Evolutionary conservation across 176 grass and related monocot genomes (phyloP), one percentile per base, ranked within the genome.

Genomic region (Musa beccarii): DNA sequence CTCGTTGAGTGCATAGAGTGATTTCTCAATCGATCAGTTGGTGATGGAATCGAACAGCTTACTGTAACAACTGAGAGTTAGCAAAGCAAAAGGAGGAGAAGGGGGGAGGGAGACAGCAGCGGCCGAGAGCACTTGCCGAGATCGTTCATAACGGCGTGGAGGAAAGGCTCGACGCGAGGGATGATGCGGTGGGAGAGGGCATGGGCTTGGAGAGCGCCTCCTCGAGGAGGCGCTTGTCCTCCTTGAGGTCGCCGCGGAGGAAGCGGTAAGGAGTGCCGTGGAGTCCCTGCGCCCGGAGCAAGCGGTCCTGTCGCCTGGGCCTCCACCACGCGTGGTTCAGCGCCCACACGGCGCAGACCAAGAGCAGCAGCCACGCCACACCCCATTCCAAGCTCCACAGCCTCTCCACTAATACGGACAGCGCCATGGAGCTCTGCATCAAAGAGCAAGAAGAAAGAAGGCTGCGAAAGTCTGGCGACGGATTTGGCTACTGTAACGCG

Each of bases 211-310:
- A 61, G 51, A 52, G 28, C 26, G 84, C 90, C 49, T 53, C 87
- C 73, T 2, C 28, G 56, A 8, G 11, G 51, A 92, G 79, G 16
- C 73, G 64, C 29, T 25, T 20, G 3, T 69, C 66, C 50, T 92
- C 86, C 74, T 43, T 81, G 74, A 86, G 22, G 76, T 92, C 89
- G 2, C 86, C 89, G 24, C 26, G 1, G 77, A 85, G 77, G 69
- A 86, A 69, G 26, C 83, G 80, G 69, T 92, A 92, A 9, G 54
- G 22, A 74, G 77, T 88, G 52, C 89, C 86, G 51, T 29, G n/a
- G 2, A 92, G 80, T 24, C 83, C 86, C 80, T 86, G 83, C 2
- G 83, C 63, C 69, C 89, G 76, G 25, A 92, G 89, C 49, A 22
- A 55, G 28, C 54, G 55, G 2, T 79, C 86, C 15, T 79, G 51